Evolutionary conservation across 495 filamentous ascomycete genomes (phyloP), one percentile per base, ranked within the genome.

Genomic region (Choiromyces venosus): DNA sequence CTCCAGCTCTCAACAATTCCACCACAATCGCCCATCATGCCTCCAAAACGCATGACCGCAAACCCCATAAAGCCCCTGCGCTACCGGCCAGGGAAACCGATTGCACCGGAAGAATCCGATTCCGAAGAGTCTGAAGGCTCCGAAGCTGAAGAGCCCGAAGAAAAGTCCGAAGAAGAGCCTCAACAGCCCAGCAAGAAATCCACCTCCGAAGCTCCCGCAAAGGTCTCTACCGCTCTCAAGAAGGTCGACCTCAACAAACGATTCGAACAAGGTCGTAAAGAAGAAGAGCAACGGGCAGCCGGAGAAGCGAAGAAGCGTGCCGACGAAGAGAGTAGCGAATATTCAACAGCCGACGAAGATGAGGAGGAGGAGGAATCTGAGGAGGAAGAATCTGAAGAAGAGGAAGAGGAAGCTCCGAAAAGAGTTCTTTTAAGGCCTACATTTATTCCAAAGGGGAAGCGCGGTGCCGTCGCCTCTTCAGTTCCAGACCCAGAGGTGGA

Each of bases 31-130:
- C 61, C 69, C 84, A 85, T 77, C 70, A 97, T 97, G 93, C 90
- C 93, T 76, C 87, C 89, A 42, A 94, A 93, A 84, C 90, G 92
- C 74, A 97, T 99, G 94, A 97, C 94, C 78, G 93, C 93, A 64
- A 97, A 99, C 81, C 93, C 92, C 5, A 83, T 91, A 73, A 89
- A 89, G 78, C 91, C 94, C 1, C 86, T 92, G 14, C 90, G 96
- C 36, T 91, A 97, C 82, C 89, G 93, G 61, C 90, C 93, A 40
- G 94, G 94, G 75, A 98, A 97, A 84, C 83, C 91, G 36, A 82
- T 90, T 65, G 89, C 87, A 12, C 88, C 89, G 78, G 90, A 92
- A 40, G 66, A 71, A n/a, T 82, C 83, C 2, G 90, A 87, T 33
- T 93, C 91, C 64, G 84, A 85, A 2, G 86, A 87, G 52, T 86